A percentile compares a stretch with the other conserved stretches of the same genome.
phyloP scores from a whole-genome alignment of 192 early-diverging fungal species.

The Kappamyces sp. region DNA sequence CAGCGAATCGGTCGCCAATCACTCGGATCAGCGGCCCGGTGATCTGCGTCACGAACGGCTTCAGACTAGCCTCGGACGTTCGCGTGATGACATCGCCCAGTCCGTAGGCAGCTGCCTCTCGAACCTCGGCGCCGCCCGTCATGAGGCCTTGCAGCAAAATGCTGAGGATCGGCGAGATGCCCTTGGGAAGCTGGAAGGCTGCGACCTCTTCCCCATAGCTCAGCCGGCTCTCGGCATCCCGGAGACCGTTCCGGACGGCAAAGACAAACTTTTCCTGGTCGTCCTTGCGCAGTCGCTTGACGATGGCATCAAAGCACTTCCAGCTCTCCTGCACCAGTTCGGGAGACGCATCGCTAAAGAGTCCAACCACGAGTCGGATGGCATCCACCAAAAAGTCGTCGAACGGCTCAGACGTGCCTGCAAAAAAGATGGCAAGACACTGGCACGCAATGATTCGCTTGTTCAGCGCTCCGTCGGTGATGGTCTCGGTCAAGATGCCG shows the following conservation, averaged over 20 bases:
- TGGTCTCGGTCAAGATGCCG: slow-evolving; percentile 67
- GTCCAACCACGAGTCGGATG: slow-evolving; percentile 68
- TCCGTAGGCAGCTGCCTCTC: slow-evolving; percentile 80
- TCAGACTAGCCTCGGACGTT: slow-evolving; percentile 70
- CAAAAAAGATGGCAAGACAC: slow-evolving; percentile 59
- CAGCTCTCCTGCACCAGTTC: slow-evolving; percentile 66
- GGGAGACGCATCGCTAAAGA: slow-evolving; percentile 54
- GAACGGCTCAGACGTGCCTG: slow-evolving; percentile 51
- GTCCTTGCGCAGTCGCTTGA: slow-evolving; percentile 81
- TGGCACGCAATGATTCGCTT: slow-evolving; percentile 50
- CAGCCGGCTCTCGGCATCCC: slow-evolving; percentile 44
- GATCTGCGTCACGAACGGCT: slow-evolving; percentile 88
- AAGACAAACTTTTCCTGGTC: slow-evolving; percentile 75
- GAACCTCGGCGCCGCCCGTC: slow-evolving; percentile 72
- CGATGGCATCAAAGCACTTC: slow-evolving; percentile 72
- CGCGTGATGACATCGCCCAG: slow-evolving; percentile 70
- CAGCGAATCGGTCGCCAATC: slow-evolving; percentile 87
- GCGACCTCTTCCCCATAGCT: slow-evolving; percentile 42
- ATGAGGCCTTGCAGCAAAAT: slow-evolving; percentile 92
- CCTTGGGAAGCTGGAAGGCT: slow-evolving; percentile 90
- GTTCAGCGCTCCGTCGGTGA: slow-evolving; percentile 17
- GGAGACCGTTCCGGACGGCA: slow-evolving; percentile 61
- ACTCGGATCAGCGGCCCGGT: slow-evolving; percentile 97
- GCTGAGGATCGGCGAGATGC: slow-evolving; percentile 81
- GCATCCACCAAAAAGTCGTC: slow-evolving; percentile 70